These are phyloP conservation scores for Elsinoe batatas DNA, from an alignment of 2,329 filamentous ascomycete genomes.

Conservation along the genomic window DNA sequence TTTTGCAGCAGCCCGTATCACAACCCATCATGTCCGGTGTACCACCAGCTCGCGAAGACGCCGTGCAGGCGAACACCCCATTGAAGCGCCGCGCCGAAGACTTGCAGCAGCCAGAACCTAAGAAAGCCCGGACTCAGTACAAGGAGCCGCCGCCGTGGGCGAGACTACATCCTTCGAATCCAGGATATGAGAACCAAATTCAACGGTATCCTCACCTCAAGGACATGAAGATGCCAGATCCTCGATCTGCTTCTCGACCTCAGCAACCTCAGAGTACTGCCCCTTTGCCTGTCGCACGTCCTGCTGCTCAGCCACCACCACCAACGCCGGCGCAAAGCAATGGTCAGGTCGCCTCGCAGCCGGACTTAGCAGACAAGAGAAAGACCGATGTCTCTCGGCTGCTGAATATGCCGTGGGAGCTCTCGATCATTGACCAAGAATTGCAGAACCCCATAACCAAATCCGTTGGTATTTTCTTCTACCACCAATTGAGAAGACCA, in stretches of 20 bases:
- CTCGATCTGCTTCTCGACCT: background rate
- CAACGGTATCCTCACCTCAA: constrained; percentile 1
- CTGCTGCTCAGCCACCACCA: background rate
- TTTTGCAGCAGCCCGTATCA: constrained; percentile 15
- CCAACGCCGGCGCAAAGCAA: background rate
- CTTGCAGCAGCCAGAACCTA: constrained; percentile 18
- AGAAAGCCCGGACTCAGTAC: constrained; percentile 24
- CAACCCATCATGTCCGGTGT: constrained; percentile 5
- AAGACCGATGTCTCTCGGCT: constrained; percentile 2
- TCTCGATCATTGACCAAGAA: constrained; percentile 13
- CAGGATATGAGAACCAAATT: constrained; percentile 16
- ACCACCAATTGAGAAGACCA: background rate
- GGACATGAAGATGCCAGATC: background rate
- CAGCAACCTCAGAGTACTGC: constrained; percentile 1
- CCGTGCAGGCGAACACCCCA: constrained; percentile 6
- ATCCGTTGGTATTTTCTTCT: constrained; percentile 14
- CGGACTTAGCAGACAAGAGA: background rate
- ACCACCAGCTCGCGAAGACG: background rate
- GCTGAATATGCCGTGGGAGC: constrained; percentile 15
- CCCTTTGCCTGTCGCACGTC: background rate
- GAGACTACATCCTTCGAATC: constrained; percentile 23
- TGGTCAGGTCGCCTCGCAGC: background rate
- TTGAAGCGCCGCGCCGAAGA: constrained; percentile 23
- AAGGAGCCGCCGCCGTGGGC: constrained; percentile 27
- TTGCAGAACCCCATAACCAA: constrained; percentile 1